Evolutionary conservation across 192 early-diverging fungal species (phyloP).

Genomic region (Dissophora globulifera): DNA sequence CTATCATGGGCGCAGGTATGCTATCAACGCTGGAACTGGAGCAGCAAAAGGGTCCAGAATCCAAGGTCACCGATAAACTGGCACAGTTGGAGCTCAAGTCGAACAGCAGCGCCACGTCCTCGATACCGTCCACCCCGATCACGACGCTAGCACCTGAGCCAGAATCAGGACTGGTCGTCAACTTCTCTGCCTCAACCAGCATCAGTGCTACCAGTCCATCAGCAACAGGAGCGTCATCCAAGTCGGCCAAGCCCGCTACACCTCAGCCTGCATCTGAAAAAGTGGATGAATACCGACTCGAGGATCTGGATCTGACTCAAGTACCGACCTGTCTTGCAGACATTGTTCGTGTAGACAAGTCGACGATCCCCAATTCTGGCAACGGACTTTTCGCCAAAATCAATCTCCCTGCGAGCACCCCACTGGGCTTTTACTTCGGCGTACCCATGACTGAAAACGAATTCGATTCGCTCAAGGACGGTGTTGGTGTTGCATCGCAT

Average conservation of each 20-base stretch:
- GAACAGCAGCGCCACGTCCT: conserved; percentile 1
- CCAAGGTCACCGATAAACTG: conserved; percentile 21
- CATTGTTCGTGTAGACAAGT: conserved; percentile 70
- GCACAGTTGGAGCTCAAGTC: conserved; percentile 34
- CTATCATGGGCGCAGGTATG: background rate
- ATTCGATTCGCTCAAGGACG: conserved; percentile 89
- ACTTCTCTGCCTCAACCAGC: background rate
- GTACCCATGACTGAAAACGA: conserved; percentile 98
- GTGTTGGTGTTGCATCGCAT: conserved; percentile 81
- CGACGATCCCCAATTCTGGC: conserved; percentile 78
- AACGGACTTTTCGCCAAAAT: conserved; percentile 81
- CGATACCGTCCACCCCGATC: conserved; percentile 10
- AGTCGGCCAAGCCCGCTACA: background rate
- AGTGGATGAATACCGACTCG: conserved; percentile 55
- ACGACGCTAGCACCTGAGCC: background rate
- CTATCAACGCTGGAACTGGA: background rate
- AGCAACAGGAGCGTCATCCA: background rate
- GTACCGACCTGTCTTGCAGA: conserved; percentile 71
- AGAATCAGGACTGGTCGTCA: conserved; percentile 2
- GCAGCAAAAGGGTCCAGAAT: conserved; percentile 4
- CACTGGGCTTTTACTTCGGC: conserved; percentile 94
- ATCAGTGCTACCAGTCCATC: background rate
- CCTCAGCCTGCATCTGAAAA: conserved; percentile 5
- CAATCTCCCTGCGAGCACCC: conserved; percentile 77
- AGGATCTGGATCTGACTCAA: conserved; percentile 61